These are phyloP conservation scores for Blastobotrys parvus DNA, from an alignment of 805 yeast species.

Conservation along the genomic window DNA sequence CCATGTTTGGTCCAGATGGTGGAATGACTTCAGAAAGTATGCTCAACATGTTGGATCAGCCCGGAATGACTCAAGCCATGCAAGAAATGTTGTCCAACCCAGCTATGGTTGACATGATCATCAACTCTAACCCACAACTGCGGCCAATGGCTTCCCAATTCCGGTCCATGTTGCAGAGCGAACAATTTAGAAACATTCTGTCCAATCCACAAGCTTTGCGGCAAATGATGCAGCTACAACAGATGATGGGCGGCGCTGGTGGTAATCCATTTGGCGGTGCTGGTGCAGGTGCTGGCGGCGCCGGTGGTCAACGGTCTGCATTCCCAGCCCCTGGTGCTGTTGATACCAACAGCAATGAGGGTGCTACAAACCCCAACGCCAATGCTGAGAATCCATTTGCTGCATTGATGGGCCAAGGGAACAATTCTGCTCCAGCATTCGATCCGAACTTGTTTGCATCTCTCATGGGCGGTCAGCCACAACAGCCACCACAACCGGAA, in stretches of 20 bases:
- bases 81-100: conserved; percentile 78
- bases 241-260: conserved; percentile 32
- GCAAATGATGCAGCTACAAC: conserved; percentile 59
- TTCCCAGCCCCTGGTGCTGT: conserved; percentile 6
- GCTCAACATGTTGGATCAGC: conserved; percentile 67
- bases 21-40: conserved; percentile 84
- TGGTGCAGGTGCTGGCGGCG: conserved; percentile 22
- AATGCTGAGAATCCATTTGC: conserved; percentile 26
- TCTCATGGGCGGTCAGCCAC: conserved; percentile 12
- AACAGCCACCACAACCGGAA: conserved; percentile 32
- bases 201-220: conserved; percentile 57
- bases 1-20: conserved; percentile 91
- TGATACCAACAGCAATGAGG: conserved; percentile 1
- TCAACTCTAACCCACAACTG: conserved; percentile 75
- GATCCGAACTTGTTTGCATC: conserved; percentile 13
- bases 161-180: conserved; percentile 76
- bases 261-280: conserved; percentile 25
- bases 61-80: conserved; percentile 75
- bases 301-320: too few species aligned
- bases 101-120: conserved; percentile 75
- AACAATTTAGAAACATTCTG: conserved; percentile 68
- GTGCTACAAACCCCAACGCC: conserved; percentile 4
- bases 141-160: conserved; percentile 81
- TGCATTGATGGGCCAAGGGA: conserved; percentile 37
- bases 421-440: conserved; percentile 5